A percentile compares a stretch with the other conserved stretches of the same genome.
Conservation (phyloP, 768 basidiomycete genomes). For the Plicaturopsis crispa region DNA sequence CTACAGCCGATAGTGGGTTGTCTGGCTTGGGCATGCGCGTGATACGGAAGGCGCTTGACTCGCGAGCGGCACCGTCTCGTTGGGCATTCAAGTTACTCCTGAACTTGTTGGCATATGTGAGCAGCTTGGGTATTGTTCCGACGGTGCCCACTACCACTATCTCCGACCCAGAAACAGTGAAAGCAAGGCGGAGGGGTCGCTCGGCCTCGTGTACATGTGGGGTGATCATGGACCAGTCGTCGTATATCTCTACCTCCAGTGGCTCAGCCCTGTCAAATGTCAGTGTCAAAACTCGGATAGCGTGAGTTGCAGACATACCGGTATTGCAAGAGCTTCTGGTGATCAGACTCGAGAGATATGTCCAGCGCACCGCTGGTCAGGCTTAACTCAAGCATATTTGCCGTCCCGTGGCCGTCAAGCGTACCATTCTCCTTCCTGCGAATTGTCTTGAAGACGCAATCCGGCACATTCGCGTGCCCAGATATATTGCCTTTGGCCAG, state of each 20-base stretch:
- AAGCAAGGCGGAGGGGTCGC: conserved; percentile 61
- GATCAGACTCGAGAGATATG: conserved; percentile 66
- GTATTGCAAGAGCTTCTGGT: conserved; percentile 67
- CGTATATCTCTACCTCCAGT: conserved; percentile 61
- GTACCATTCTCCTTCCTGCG: conserved; percentile 42
- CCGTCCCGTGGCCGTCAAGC: conserved; percentile 21
- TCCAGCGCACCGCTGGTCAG: conserved; percentile 69
- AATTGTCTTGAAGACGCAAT: conserved; percentile 70
- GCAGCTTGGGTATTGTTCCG: conserved; percentile 69
- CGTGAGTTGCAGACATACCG: conserved; percentile 37
- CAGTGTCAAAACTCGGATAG: conserved; percentile 1
- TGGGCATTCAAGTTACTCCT: conserved; percentile 65
- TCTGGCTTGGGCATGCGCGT: conserved; percentile 66
- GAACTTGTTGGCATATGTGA: conserved; percentile 71
- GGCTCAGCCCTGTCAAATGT: conserved; percentile 60
- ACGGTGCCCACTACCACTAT: conserved; percentile 63
- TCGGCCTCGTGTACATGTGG: conserved; percentile 32
- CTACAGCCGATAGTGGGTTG: conserved; percentile 80
- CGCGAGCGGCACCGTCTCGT: conserved; percentile 66
- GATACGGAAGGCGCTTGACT: conserved; percentile 72
- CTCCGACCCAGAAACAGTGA: conserved; percentile 63
- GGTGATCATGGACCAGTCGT: conserved; percentile 68
- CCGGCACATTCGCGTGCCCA: conserved; percentile 57
- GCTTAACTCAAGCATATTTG: conserved; percentile 60
- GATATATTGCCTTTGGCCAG: conserved; percentile 64